Conservation (phyloP, 805 yeast genomes). For the Candida quercuum region DNA sequence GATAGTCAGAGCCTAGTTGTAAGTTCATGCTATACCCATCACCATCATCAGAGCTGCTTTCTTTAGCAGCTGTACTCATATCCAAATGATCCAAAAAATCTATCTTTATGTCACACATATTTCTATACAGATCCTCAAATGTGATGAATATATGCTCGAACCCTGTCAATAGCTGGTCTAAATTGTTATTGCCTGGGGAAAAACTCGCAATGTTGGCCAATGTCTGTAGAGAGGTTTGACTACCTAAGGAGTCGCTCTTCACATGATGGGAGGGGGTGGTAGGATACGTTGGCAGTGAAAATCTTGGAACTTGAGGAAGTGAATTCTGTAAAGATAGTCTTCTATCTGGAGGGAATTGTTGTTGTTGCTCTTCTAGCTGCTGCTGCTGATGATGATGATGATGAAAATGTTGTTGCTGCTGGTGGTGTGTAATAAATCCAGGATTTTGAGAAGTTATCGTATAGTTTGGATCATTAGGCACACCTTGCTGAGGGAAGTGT, state of each 20-base stretch:
- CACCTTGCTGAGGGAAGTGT: constrained; percentile 1
- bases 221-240: constrained; percentile 18
- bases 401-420: background rate
- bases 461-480: constrained; percentile 1
- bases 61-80: background rate
- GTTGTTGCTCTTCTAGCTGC: background rate
- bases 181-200: constrained; percentile 1
- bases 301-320: no score
- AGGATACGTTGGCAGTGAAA: no score
- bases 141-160: constrained; percentile 9
- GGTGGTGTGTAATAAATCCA: background rate
- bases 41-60: background rate
- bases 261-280: constrained; percentile 6
- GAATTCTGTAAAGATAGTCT: constrained; percentile 2
- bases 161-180: constrained; percentile 4
- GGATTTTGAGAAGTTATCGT: background rate
- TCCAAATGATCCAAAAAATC: constrained; percentile 13
- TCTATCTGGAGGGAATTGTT: constrained; percentile 1
- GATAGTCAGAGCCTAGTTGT: constrained; percentile 2
- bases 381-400: background rate
- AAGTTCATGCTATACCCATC: background rate
- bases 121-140: constrained; percentile 8
- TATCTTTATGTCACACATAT: constrained; percentile 14
- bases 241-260: constrained; percentile 19
- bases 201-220: constrained; percentile 23